Base-by-base conservation (phyloP, 371 early-diverging fungal genomes). In the Circinella minor region DNA sequence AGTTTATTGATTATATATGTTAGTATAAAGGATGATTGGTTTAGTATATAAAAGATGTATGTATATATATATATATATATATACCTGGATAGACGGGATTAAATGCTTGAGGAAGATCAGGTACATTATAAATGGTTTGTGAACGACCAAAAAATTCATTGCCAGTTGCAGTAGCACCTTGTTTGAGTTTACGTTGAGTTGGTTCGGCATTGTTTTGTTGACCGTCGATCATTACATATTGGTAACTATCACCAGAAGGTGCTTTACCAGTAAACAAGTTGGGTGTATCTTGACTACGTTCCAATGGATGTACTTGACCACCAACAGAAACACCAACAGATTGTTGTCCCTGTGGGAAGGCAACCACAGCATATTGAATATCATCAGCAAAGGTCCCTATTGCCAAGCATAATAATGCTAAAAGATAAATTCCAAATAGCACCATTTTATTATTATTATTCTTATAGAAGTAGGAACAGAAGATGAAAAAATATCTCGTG, bases 111-210 rank as follows among this genome's bases (percentile, higher is more conserved):
- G 87, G 87, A 27, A 86, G 76, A 9, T 74, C 74, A 18, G 87
- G 87, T 13, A 86, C 71, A 37, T 68, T 47, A 62, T 72, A 67
- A 36, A 85, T 36, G 15, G 85, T 80, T 62, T 76, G 74, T 6
- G 76, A 70, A 60, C 85, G 77, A 48, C 75, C 81, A 67, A 81
- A 86, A 70, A 83, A 83, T 60, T 86, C 85, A 57, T 84, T 85
- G 47, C 85, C 84, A 10, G 87, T 86, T 9, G 74, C 65, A 39
- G 73, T 55, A 5, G 78, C 80, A 11, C 80, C 83, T 9, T 57
- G 59, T 6, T 72, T 76, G 8, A 82, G 68, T 18, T 69, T 74
- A 39, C 85, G 82, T 27, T 63, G 39, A 4, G 71, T 65, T 11
- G 77, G 14, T 65, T 81, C 81, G 17, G 60, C 36, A 10, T 71